A percentile compares a stretch with the other conserved stretches of the same genome.
These are phyloP conservation scores for Dothidotthia symphoricarpi DNA, from an alignment of 2,329 filamentous ascomycete genomes.

Conservation along the genomic window DNA sequence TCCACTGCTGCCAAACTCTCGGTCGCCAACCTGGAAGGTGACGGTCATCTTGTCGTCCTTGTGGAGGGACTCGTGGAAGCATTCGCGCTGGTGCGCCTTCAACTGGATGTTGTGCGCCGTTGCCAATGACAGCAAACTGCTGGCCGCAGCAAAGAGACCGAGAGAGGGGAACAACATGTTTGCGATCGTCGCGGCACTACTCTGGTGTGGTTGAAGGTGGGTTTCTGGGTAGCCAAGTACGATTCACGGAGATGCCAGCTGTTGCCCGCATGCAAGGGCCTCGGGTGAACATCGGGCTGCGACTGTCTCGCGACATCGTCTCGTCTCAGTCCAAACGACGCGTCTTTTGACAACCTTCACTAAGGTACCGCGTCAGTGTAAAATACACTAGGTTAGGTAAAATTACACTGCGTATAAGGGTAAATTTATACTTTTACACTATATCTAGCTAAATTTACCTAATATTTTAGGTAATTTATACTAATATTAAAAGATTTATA, in stretches of 20 bases:
- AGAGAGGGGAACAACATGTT: conserved; percentile 41
- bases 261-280: conserved; percentile 27
- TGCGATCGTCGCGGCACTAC: conserved; percentile 11
- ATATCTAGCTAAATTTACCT: no score
- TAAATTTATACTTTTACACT: no score
- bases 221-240: conserved; percentile 2
- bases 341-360: background rate
- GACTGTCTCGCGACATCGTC: conserved; percentile 1
- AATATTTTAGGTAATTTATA: no score
- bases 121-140: conserved; percentile 61
- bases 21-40: conserved; percentile 95
- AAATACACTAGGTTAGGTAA: no score
- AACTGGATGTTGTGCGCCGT: conserved; percentile 94
- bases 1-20: conserved; percentile 90
- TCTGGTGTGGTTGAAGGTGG: conserved; percentile 11
- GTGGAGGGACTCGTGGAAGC: conserved; percentile 93
- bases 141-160: conserved; percentile 46
- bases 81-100: conserved; percentile 88
- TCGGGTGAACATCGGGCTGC: conserved; percentile 11
- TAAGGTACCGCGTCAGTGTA: no score
- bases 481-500: no score
- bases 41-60: conserved; percentile 97
- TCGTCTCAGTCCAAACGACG: background rate
- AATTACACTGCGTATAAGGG: no score
- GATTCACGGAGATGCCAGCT: conserved; percentile 32